Conservation (phyloP, 2,329 filamentous ascomycete genomes). For the Fusarium multiceps region DNA sequence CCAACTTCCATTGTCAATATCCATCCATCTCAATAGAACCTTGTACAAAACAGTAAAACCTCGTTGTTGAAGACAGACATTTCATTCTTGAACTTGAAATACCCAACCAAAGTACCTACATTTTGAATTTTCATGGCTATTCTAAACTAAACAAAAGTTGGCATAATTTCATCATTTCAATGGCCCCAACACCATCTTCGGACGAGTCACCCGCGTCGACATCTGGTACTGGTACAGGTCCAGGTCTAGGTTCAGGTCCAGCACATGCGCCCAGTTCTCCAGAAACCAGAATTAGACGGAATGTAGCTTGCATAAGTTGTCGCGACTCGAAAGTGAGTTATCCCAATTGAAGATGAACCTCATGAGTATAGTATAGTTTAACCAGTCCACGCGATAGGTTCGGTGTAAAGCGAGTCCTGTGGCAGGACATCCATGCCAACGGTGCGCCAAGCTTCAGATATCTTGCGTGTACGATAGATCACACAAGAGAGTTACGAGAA, state of each 20-base stretch:
- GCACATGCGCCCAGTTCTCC: constrained; percentile 25
- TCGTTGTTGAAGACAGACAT: neutral
- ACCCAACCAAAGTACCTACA: neutral
- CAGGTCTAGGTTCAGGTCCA: constrained; percentile 20
- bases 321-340: constrained; percentile 55
- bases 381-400: constrained; percentile 55
- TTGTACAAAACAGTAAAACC: constrained; percentile 1
- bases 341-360: neutral
- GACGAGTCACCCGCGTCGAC: constrained; percentile 45
- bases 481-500: constrained; percentile 59
- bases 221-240: constrained; percentile 33
- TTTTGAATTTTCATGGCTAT: neutral
- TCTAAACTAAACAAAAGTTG: constrained; percentile 12
- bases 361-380: constrained; percentile 53
- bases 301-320: constrained; percentile 54
- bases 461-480: constrained; percentile 60
- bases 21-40: constrained; percentile 1
- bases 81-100: constrained; percentile 1
- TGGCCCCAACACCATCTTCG: constrained; percentile 49
- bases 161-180: constrained; percentile 39
- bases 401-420: constrained; percentile 56
- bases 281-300: constrained; percentile 50
- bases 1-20: neutral
- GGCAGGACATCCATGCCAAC: constrained; percentile 56
- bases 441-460: constrained; percentile 58